Evolutionary conservation across 1,284 basidiomycete genomes (phyloP).

Genomic region (Microbotryomycetes sp.): DNA sequence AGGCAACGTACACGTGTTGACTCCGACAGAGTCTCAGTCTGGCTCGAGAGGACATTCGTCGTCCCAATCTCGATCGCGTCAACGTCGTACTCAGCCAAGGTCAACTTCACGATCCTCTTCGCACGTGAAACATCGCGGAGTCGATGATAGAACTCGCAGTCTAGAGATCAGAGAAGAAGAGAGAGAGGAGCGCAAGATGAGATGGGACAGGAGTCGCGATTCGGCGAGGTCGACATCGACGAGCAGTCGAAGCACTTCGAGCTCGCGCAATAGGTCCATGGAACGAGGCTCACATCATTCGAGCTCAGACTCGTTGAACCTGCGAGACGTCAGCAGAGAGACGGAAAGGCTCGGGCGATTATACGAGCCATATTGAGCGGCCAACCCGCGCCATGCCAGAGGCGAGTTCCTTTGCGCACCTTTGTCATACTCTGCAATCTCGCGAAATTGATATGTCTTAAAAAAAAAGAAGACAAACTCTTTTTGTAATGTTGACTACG

Average conservation of each 20-base stretch:
- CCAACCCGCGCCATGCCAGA: not conserved
- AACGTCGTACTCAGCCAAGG: not conserved
- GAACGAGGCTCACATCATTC: not conserved
- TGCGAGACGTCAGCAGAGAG: not conserved
- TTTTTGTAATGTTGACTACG: too few relatives aligned
- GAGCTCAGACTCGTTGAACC: not conserved
- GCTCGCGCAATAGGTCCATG: not conserved
- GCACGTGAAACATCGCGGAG: not conserved
- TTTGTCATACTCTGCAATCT: too few relatives aligned
- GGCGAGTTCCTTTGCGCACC: too few relatives aligned
- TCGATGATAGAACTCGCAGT: slow-evolving; percentile 14
- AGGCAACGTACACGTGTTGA: not conserved
- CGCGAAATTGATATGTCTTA: too few relatives aligned
- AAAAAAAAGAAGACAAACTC: too few relatives aligned
- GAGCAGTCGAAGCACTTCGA: not conserved
- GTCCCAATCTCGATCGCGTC: not conserved
- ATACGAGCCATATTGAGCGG: not conserved
- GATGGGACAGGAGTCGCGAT: not conserved
- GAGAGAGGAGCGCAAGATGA: not conserved
- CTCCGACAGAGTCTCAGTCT: not conserved
- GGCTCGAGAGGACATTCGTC: not conserved
- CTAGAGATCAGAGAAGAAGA: slow-evolving; percentile 27
- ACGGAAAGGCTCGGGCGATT: not conserved
- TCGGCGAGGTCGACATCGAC: not conserved
- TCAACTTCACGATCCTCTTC: not conserved